phyloP scores from a whole-genome alignment of 441 rosid species.

The Manihot esculenta region DNA sequence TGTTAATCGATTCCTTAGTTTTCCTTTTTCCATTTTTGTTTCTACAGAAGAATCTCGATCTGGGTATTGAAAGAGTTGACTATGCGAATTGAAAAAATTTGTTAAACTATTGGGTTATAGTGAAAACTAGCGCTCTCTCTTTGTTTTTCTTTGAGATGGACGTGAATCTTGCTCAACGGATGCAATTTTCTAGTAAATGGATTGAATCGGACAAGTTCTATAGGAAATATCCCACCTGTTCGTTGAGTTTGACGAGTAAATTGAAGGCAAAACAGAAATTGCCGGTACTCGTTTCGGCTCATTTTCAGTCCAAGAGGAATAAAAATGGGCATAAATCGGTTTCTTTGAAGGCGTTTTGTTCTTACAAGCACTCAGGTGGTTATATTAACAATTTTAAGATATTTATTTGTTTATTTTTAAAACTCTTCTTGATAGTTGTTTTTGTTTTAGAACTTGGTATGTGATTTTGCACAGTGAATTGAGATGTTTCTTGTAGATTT shows the following conservation, averaged over 20 bases:
- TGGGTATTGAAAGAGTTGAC: not conserved
- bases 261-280: constrained; percentile 38
- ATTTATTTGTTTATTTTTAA: not conserved
- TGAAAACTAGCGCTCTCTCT: not conserved
- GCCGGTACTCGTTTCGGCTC: constrained; percentile 40
- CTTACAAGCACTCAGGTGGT: constrained; percentile 59
- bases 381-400: not conserved
- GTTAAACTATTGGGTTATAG: not conserved
- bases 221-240: constrained; percentile 29
- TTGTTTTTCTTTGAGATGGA: constrained; percentile 39
- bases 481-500: not conserved
- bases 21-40: not conserved
- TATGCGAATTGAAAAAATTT: not conserved
- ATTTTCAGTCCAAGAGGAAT: constrained; percentile 31
- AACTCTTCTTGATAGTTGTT: not conserved
- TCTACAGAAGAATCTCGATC: not conserved
- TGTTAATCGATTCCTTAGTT: not conserved
- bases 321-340: constrained; percentile 32
- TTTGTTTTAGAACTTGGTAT: not conserved
- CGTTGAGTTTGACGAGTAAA: constrained; percentile 34
- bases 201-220: constrained; percentile 33
- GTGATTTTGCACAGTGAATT: not conserved
- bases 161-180: constrained; percentile 39
- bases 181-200: constrained; percentile 44
- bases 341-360: constrained; percentile 44